These are phyloP conservation scores for Fraxinus cuspidata DNA, from an alignment of 257 asterid genomes.

Conservation along the genomic window DNA sequence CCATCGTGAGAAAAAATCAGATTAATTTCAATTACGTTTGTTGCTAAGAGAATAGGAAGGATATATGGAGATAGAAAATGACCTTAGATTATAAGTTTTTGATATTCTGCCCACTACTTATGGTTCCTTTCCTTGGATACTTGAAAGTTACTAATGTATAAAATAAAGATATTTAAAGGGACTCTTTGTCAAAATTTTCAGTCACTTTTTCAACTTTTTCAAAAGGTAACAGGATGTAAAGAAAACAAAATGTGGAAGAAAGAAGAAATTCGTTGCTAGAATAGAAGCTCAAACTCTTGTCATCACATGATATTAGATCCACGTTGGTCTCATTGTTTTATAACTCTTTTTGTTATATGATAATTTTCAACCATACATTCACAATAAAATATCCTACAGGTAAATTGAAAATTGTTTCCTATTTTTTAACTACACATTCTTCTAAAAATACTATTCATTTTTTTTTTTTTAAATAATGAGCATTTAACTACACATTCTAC, in stretches of 20 bases:
- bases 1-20: conserved; percentile 41
- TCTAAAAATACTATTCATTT: too few relatives aligned
- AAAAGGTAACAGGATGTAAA: conserved; percentile 43
- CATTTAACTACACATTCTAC: too few relatives aligned
- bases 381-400: too few relatives aligned
- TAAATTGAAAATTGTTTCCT: too few relatives aligned
- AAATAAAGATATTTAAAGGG: conserved; percentile 6
- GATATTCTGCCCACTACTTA: conserved; percentile 17
- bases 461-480: too few relatives aligned
- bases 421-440: too few relatives aligned
- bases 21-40: background rate
- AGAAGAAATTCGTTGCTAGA: conserved; percentile 40
- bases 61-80: background rate
- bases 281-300: conserved; percentile 27
- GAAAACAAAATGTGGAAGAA: conserved; percentile 40
- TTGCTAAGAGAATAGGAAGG: background rate
- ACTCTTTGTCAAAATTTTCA: conserved; percentile 25
- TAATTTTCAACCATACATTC: too few relatives aligned
- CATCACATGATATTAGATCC: background rate
- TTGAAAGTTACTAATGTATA: conserved; percentile 29
- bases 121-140: conserved; percentile 29
- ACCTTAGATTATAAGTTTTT: background rate
- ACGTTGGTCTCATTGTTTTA: too few relatives aligned
- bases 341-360: too few relatives aligned
- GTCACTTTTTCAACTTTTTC: conserved; percentile 45